Percentiles rank a stretch among this genome's conserved stretches.
Conservation (phyloP, 2,329 filamentous ascomycete species). For the Chalara sp. region DNA sequence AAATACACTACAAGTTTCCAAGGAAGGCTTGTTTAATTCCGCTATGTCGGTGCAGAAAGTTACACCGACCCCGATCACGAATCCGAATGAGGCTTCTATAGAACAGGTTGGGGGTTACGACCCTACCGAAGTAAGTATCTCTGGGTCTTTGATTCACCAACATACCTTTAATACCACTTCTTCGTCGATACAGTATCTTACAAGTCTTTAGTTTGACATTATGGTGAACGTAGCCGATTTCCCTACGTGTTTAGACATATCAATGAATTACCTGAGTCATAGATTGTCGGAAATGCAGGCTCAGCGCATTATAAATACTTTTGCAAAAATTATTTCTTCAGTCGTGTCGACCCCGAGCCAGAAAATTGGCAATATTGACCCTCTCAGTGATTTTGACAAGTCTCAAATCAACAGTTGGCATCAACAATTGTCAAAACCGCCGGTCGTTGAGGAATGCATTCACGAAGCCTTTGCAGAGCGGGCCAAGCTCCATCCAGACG, state of each 20-base stretch:
- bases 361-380: neutral
- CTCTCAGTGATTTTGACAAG: neutral
- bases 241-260: neutral
- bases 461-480: neutral
- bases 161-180: neutral
- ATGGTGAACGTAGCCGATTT: neutral
- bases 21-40: neutral
- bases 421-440: neutral
- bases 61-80: neutral
- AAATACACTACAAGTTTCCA: slow-evolving; percentile 4
- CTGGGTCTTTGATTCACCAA: too few relatives aligned
- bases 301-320: neutral
- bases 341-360: neutral
- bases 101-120: too few relatives aligned
- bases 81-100: neutral
- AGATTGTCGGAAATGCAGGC: neutral
- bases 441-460: neutral
- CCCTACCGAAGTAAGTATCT: too few relatives aligned
- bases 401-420: neutral
- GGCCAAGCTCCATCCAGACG: neutral
- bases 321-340: neutral
- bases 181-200: too few relatives aligned
- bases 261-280: neutral
- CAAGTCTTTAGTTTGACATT: neutral
- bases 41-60: neutral